Evolutionary conservation across 2,329 filamentous ascomycete genomes (phyloP), one percentile per base, ranked within the genome.

Genomic region (Dactylellina drechsleri): DNA sequence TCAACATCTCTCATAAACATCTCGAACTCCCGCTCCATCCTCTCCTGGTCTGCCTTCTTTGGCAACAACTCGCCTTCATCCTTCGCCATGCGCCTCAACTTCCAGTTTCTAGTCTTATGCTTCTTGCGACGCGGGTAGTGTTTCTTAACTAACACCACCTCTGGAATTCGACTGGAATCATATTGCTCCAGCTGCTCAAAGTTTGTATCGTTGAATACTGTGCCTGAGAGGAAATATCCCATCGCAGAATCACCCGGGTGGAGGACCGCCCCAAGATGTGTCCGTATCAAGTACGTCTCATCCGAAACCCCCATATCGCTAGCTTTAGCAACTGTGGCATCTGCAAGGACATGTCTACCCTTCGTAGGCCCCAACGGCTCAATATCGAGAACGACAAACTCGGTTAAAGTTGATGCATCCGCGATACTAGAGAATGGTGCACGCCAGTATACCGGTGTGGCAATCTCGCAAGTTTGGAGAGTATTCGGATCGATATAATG

Each of bases 101-200:
- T 91, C 95, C 95, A 99, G 85, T 92, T 92, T 79, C 96, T 89
- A 82, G 86, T 87, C 85, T 89, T 90, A 81, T 88, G 87, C 87
- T 94, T 96, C 85, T 91, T 90, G 83, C 91, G 91, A 79, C 92
- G 89, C 70, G 91, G 89, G 83, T 96, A 99, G 86, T 92, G 90
- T 83, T 99, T 99, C 92, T 96, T 98, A 82, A 99, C 92, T 2
- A 99, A 86, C 5, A 99, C 84, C 0, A 98, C 95, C 80, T 99
- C 95, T 0, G 95, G 95, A 66, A 99, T 91, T 12, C 77, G 61
- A 2, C 86, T 89, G 2, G 89, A 90, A 1, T 88, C 85, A 83
- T 96, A 94, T 59, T 90, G 88, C 81, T 88, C 88, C 62, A 90
- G 92, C 59, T 87, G 83, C 82, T 97, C 93, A 78, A 91, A 93